Percentiles rank a stretch among this genome's conserved stretches.
Conservation (phyloP, 306 rosid genomes). For the Phaseolus lunatus region DNA sequence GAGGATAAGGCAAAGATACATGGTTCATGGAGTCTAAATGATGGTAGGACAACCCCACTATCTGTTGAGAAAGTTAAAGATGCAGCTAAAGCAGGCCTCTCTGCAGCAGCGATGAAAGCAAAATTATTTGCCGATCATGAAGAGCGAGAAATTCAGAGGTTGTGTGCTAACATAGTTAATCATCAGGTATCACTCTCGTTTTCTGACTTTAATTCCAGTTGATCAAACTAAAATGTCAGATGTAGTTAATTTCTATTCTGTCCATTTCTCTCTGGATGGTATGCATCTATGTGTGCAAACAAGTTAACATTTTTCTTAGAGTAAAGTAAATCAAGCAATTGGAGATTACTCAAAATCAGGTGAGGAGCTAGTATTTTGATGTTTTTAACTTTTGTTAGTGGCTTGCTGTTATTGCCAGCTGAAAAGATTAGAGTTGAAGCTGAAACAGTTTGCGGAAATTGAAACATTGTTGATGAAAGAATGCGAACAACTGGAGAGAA, state of each 20-base stretch:
- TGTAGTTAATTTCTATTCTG: slow-evolving; percentile 17
- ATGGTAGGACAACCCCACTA: slow-evolving; percentile 64
- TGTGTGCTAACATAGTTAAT: slow-evolving; percentile 89
- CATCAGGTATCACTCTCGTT: slow-evolving; percentile 77
- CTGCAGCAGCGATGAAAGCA: slow-evolving; percentile 97
- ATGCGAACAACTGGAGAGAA: slow-evolving; percentile 92
- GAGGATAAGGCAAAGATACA: slow-evolving; percentile 66
- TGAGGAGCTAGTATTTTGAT: slow-evolving; percentile 30
- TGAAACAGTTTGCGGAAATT: slow-evolving; percentile 98
- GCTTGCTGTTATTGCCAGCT: slow-evolving; percentile 62
- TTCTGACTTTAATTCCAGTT: slow-evolving; percentile 7
- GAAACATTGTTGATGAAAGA: slow-evolving; percentile 97
- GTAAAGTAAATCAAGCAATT: slow-evolving; percentile 34
- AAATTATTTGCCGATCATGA: slow-evolving; percentile 97
- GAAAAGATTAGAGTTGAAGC: slow-evolving; percentile 96
- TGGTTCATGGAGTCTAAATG: slow-evolving; percentile 68
- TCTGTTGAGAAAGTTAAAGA: slow-evolving; percentile 80
- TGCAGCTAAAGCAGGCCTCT: slow-evolving; percentile 93
- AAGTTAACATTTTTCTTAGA: background rate
- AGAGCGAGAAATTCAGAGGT: slow-evolving; percentile 99
- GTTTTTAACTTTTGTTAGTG: slow-evolving; percentile 41
- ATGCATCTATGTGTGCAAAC: slow-evolving; percentile 1
- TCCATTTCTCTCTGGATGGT: slow-evolving; percentile 27
- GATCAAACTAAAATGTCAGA: slow-evolving; percentile 17
- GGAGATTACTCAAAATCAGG: slow-evolving; percentile 38